A percentile compares a stretch with the other conserved stretches of the same genome.
Conservation (phyloP, 805 yeast genomes). For the Kazachstania viticola region DNA sequence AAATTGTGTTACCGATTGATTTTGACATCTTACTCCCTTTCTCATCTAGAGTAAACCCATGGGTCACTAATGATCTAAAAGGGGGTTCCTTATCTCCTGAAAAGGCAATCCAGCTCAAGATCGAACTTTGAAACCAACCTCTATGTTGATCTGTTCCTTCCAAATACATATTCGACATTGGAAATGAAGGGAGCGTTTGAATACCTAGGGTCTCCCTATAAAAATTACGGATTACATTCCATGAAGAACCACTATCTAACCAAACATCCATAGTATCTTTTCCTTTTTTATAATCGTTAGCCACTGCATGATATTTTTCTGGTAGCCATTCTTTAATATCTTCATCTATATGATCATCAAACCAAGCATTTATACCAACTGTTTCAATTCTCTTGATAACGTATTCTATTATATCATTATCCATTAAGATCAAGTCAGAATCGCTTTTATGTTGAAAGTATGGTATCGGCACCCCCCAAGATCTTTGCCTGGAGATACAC, state of each 20-base stretch:
- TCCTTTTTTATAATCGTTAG: slow-evolving; percentile 45
- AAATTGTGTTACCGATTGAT: slow-evolving; percentile 71
- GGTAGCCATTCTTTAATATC: slow-evolving; percentile 61
- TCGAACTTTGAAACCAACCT: slow-evolving; percentile 97
- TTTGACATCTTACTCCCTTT: slow-evolving; percentile 89
- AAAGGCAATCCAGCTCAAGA: slow-evolving; percentile 61
- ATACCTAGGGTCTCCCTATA: slow-evolving; percentile 28
- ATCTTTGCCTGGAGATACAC: slow-evolving; percentile 94
- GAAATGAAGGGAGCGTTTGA: slow-evolving; percentile 22
- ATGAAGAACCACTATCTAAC: slow-evolving; percentile 95
- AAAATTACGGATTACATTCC: slow-evolving; percentile 39
- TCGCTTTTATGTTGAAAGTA: slow-evolving; percentile 47
- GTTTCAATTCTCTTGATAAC: slow-evolving; percentile 44
- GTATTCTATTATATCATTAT: slow-evolving; percentile 41
- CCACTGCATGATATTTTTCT: slow-evolving; percentile 30
- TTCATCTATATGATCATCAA: slow-evolving; percentile 32
- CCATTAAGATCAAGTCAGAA: slow-evolving; percentile 55
- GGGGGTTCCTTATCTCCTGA: slow-evolving; percentile 39
- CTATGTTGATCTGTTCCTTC: slow-evolving; percentile 99
- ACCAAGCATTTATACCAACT: slow-evolving; percentile 76
- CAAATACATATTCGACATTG: slow-evolving; percentile 69
- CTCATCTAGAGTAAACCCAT: slow-evolving; percentile 86
- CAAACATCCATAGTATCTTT: slow-evolving; percentile 96
- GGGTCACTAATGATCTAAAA: slow-evolving; percentile 68
- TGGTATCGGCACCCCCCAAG: slow-evolving; percentile 98